These are phyloP conservation scores for Penicillium janthinellum DNA, from an alignment of 2,329 filamentous ascomycete genomes.

Conservation along the genomic window DNA sequence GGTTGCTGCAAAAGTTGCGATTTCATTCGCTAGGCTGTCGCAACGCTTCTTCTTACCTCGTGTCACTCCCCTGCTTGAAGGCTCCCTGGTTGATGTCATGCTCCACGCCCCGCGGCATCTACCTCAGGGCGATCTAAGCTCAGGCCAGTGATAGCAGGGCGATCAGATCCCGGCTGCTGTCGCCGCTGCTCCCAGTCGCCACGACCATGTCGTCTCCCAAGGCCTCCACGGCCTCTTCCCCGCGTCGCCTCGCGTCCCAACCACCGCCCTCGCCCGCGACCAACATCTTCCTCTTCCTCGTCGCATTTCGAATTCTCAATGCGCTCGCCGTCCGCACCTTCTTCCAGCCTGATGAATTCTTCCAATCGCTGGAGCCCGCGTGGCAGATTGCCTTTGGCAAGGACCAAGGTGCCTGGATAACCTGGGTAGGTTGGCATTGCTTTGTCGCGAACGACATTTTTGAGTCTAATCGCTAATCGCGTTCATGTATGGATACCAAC, in stretches of 20 bases:
- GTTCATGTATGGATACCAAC: conserved; percentile 8
- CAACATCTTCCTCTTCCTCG: conserved; percentile 42
- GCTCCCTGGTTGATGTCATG: conserved; percentile 12
- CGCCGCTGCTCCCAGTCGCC: neutral
- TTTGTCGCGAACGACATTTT: neutral
- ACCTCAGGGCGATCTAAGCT: conserved; percentile 7
- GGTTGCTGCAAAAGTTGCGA: neutral
- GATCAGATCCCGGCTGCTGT: conserved; percentile 2
- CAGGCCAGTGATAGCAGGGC: neutral
- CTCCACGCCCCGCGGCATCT: conserved; percentile 8
- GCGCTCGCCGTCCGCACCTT: conserved; percentile 80
- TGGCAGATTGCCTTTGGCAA: conserved; percentile 84
- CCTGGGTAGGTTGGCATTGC: conserved; percentile 69
- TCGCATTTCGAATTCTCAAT: conserved; percentile 78
- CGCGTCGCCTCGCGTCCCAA: conserved; percentile 16
- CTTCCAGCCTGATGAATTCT: conserved; percentile 98
- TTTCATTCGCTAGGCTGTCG: neutral
- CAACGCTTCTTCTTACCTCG: neutral
- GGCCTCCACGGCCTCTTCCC: conserved; percentile 3
- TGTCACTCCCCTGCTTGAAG: neutral
- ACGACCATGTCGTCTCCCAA: neutral
- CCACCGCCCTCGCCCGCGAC: conserved; percentile 10
- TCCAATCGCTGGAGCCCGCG: conserved; percentile 91
- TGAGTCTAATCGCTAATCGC: conserved; percentile 6
- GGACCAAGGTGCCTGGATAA: conserved; percentile 82